These are phyloP conservation scores for Astrothelium subdiscretum DNA, from an alignment of 495 filamentous ascomycete genomes.

Conservation along the genomic window DNA sequence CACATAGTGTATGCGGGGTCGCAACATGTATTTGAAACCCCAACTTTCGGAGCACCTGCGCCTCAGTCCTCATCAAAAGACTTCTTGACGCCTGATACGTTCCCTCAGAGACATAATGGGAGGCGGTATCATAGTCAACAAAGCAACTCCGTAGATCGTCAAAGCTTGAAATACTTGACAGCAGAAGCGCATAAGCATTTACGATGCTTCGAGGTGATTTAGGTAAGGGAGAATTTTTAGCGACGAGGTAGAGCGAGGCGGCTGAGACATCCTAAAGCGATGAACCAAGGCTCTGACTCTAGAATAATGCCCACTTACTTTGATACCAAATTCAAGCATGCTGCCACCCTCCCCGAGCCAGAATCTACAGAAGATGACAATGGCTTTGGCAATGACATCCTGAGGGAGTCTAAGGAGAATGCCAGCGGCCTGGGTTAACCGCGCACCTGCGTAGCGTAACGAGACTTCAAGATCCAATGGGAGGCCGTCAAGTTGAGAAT, in stretches of 20 bases:
- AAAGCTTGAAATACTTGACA: neutral
- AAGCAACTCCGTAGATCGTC: neutral
- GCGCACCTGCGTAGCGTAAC: slow-evolving; percentile 54
- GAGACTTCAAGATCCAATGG: slow-evolving; percentile 66
- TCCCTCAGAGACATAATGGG: slow-evolving; percentile 51
- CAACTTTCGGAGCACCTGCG: slow-evolving; percentile 59
- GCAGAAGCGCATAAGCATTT: slow-evolving; percentile 73
- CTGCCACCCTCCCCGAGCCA: slow-evolving; percentile 65
- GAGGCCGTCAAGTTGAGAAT: slow-evolving; percentile 56
- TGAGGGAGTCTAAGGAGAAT: slow-evolving; percentile 77
- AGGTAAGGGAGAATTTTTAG: slow-evolving; percentile 72
- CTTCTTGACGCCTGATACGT: slow-evolving; percentile 51
- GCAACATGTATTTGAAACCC: slow-evolving; percentile 75
- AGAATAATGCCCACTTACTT: slow-evolving; percentile 29
- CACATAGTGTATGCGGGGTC: slow-evolving; percentile 73
- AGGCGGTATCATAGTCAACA: neutral
- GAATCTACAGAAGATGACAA: slow-evolving; percentile 79
- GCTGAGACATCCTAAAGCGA: slow-evolving; percentile 61
- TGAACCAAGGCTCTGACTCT: neutral
- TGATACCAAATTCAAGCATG: slow-evolving; percentile 42
- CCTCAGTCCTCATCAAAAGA: slow-evolving; percentile 57
- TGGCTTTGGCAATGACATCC: slow-evolving; percentile 76
- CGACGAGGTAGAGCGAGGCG: slow-evolving; percentile 65
- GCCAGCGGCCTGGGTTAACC: slow-evolving; percentile 80
- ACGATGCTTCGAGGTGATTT: slow-evolving; percentile 65